phyloP scores from a whole-genome alignment of 1,284 basidiomycete species.

The Sporisorium iseilematis-ciliati region DNA sequence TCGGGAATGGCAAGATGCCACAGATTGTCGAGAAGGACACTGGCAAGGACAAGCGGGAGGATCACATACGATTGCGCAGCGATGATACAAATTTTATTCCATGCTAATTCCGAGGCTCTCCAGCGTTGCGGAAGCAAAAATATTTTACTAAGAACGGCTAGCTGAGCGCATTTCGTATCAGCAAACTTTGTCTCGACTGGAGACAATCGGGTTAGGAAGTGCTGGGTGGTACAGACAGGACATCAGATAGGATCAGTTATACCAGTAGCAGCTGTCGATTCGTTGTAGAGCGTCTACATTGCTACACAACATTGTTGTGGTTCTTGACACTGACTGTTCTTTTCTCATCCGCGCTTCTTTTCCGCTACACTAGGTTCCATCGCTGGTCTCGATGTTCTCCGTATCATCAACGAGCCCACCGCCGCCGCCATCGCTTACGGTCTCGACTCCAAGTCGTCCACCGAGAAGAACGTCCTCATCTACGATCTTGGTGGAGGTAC shows the following conservation, averaged over 20 bases:
- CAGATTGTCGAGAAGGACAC: background rate
- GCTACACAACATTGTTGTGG: too few relatives aligned
- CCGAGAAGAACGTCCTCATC: slow-evolving; percentile 95
- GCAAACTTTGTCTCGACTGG: background rate
- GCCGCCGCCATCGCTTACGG: slow-evolving; percentile 73
- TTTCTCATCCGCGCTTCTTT: background rate
- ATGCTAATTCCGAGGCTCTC: slow-evolving; percentile 68
- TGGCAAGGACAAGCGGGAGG: background rate
- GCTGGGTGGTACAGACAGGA: background rate
- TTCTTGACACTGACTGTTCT: slow-evolving; percentile 7
- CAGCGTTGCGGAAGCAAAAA: slow-evolving; percentile 56
- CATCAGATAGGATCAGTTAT: background rate
- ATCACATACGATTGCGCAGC: slow-evolving; percentile 44
- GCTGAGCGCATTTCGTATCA: slow-evolving; percentile 53
- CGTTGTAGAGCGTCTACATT: background rate
- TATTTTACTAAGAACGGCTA: slow-evolving; percentile 62
- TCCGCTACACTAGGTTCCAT: slow-evolving; percentile 72
- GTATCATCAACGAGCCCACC: slow-evolving; percentile 78
- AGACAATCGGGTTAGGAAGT: background rate
- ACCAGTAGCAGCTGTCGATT: slow-evolving; percentile 13
- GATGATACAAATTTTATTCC: slow-evolving; percentile 67
- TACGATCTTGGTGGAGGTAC: slow-evolving; percentile 98
- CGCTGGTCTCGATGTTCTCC: slow-evolving; percentile 77
- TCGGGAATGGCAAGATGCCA: background rate
- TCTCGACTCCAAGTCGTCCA: slow-evolving; percentile 72